Conservation (phyloP, 2,329 filamentous ascomycete genomes). For the Alternaria hordeiaustralica region DNA sequence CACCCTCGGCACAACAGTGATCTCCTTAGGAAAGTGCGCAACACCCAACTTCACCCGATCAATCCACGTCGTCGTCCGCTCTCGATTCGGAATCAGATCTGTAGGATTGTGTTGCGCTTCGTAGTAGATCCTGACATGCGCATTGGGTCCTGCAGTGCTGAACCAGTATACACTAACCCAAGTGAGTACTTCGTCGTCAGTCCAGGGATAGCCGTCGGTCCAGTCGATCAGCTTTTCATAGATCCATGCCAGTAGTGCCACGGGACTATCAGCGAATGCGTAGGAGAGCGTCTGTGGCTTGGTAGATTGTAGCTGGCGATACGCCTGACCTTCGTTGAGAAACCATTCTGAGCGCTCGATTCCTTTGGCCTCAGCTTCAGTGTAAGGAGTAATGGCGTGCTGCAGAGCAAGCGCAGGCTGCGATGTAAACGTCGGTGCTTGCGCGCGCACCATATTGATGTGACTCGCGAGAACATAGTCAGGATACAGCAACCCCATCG, state of each 20-base stretch:
- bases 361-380: constrained; percentile 58
- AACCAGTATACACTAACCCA: constrained; percentile 80
- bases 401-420: constrained; percentile 65
- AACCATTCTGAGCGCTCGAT: constrained; percentile 66
- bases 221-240: constrained; percentile 82
- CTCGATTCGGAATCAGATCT: constrained; percentile 33
- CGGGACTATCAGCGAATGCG: constrained; percentile 71
- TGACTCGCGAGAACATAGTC: constrained; percentile 65
- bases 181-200: constrained; percentile 75
- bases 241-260: constrained; percentile 77
- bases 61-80: constrained; percentile 52
- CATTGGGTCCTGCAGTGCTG: constrained; percentile 70
- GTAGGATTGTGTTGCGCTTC: constrained; percentile 60
- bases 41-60: constrained; percentile 59
- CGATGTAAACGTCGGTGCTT: constrained; percentile 46
- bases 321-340: constrained; percentile 61
- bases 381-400: constrained; percentile 63
- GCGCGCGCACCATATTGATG: constrained; percentile 64
- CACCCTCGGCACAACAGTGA: constrained; percentile 60
- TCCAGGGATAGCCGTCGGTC: constrained; percentile 76
- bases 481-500: constrained; percentile 66
- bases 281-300: constrained; percentile 77
- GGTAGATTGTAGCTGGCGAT: constrained; percentile 67
- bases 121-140: constrained; percentile 75
- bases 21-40: constrained; percentile 65